Conservation (phyloP, 495 filamentous ascomycete species). For the Penicillium daleae region DNA sequence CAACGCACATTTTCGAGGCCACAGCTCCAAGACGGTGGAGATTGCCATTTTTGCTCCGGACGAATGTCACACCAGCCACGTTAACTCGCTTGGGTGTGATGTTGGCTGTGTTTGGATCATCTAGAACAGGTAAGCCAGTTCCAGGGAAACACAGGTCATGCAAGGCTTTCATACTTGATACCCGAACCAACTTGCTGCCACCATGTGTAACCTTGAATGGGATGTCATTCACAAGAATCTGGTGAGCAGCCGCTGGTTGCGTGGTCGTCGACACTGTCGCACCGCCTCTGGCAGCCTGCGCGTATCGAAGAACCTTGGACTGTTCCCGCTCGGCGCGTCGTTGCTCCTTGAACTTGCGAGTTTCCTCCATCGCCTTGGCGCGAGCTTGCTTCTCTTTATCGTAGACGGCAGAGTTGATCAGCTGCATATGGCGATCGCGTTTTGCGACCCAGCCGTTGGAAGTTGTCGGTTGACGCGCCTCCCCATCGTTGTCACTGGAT, state of each 20-base stretch:
- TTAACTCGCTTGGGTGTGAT: conserved; percentile 77
- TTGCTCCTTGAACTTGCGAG: conserved; percentile 61
- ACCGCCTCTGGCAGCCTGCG: conserved; percentile 46
- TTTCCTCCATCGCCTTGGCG: conserved; percentile 74
- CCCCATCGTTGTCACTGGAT: conserved; percentile 40
- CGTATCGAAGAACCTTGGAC: conserved; percentile 53
- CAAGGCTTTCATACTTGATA: conserved; percentile 62
- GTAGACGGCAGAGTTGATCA: conserved; percentile 85
- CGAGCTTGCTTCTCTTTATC: conserved; percentile 74
- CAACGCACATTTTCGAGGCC: conserved; percentile 46
- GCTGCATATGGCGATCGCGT: conserved; percentile 81
- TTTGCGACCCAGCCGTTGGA: conserved; percentile 73
- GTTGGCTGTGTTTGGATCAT: conserved; percentile 63
- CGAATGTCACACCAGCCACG: conserved; percentile 83
- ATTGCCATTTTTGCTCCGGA: conserved; percentile 90
- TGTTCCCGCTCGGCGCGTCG: conserved; percentile 67
- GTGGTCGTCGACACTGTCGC: conserved; percentile 38
- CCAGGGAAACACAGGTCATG: conserved; percentile 13
- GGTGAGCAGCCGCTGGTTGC: conserved; percentile 52
- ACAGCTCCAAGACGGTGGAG: conserved; percentile 67
- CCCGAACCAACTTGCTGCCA: conserved; percentile 82
- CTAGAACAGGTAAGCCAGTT: conserved; percentile 55
- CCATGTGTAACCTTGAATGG: conserved; percentile 74
- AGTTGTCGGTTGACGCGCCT: conserved; percentile 31
- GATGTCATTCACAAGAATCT: conserved; percentile 75